Conservation (phyloP, 768 basidiomycete genomes). For the Podaxis sp. region DNA sequence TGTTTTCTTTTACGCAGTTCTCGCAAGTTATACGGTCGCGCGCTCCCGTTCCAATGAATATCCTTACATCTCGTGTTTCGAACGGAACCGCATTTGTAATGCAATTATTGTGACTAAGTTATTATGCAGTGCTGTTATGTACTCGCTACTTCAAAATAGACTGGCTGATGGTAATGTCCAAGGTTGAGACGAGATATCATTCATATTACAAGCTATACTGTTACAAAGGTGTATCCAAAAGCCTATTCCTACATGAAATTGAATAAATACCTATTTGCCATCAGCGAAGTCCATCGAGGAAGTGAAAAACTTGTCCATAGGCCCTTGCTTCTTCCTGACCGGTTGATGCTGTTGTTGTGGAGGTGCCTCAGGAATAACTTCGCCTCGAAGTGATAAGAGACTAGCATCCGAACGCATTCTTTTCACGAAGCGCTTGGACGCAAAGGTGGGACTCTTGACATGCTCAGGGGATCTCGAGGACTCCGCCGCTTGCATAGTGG, state of each 20-base stretch:
- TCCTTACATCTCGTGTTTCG: too few relatives aligned
- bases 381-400: not conserved
- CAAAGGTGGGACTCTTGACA: constrained; percentile 8
- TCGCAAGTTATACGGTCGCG: too few relatives aligned
- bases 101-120: too few relatives aligned
- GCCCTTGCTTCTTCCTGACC: constrained; percentile 31
- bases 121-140: too few relatives aligned
- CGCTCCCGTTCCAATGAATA: too few relatives aligned
- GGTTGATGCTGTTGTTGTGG: constrained; percentile 2
- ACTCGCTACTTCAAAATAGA: too few relatives aligned
- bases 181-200: not conserved
- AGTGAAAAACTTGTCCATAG: constrained; percentile 29
- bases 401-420: constrained; percentile 15
- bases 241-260: not conserved
- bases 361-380: constrained; percentile 13
- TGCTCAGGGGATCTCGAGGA: not conserved
- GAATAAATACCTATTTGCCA: constrained; percentile 16
- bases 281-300: constrained; percentile 29
- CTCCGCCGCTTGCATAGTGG: not conserved
- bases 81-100: too few relatives aligned
- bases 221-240: not conserved
- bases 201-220: not conserved
- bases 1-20: too few relatives aligned
- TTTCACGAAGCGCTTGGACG: not conserved
- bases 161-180: too few relatives aligned